Evolutionary conservation across 2,329 filamentous ascomycete genomes (phyloP).

Genomic region (Colletotrichum sp.): DNA sequence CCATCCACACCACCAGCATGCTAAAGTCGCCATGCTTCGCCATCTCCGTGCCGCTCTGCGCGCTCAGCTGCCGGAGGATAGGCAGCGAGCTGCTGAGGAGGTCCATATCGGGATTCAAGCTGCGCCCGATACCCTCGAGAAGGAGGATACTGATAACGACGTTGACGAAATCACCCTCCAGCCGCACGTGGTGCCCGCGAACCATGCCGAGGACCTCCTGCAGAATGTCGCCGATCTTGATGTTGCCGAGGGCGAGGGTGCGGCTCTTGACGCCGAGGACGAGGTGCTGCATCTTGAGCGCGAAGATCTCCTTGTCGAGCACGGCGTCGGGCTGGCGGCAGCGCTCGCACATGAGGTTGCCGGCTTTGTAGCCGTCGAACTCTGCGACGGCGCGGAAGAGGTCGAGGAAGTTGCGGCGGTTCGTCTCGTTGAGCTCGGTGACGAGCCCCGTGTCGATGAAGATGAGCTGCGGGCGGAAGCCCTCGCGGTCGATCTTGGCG

Average conservation of each 20-base stretch:
- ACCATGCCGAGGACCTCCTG: slow-evolving; percentile 94
- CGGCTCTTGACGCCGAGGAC: slow-evolving; percentile 88
- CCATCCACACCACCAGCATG: slow-evolving; percentile 91
- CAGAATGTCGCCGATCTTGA: slow-evolving; percentile 95
- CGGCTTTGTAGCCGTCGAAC: slow-evolving; percentile 95
- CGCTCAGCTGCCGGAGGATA: slow-evolving; percentile 86
- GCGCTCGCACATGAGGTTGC: slow-evolving; percentile 93
- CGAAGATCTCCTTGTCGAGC: slow-evolving; percentile 87
- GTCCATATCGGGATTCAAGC: slow-evolving; percentile 84
- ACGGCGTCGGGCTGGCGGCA: slow-evolving; percentile 93
- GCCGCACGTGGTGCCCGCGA: slow-evolving; percentile 84
- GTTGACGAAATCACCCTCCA: slow-evolving; percentile 98
- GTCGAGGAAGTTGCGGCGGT: slow-evolving; percentile 90
- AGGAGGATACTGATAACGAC: slow-evolving; percentile 95
- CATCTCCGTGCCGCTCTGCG: slow-evolving; percentile 74
- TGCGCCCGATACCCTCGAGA: slow-evolving; percentile 91
- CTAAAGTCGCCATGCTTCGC: slow-evolving; percentile 76
- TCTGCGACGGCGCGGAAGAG: slow-evolving; percentile 95
- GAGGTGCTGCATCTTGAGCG: slow-evolving; percentile 95
- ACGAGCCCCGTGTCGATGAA: slow-evolving; percentile 98
- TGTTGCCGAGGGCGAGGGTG: slow-evolving; percentile 89
- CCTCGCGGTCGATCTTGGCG: slow-evolving; percentile 79
- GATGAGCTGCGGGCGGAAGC: slow-evolving; percentile 90
- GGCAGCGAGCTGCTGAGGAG: slow-evolving; percentile 85
- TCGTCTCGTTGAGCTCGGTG: slow-evolving; percentile 87